These are phyloP conservation scores for Alternaria sp. DNA, from an alignment of 2,329 filamentous ascomycete genomes.

Conservation along the genomic window DNA sequence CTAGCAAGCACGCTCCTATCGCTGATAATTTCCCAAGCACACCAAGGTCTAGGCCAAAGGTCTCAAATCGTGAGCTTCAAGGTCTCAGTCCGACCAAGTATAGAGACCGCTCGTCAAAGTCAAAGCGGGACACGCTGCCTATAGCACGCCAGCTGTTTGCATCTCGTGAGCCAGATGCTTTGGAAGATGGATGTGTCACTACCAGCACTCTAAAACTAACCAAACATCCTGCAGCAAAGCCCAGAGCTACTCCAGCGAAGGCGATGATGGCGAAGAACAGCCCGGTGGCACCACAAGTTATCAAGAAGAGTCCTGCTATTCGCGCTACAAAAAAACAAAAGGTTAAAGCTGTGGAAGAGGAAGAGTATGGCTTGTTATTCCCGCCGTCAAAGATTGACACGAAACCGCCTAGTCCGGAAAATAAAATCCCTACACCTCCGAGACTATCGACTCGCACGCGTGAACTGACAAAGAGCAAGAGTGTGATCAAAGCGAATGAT, in stretches of 20 bases:
- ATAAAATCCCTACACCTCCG: background rate
- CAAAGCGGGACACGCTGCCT: background rate
- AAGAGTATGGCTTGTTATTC: background rate
- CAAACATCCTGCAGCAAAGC: background rate
- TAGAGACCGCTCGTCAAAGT: background rate
- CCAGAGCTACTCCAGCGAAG: background rate
- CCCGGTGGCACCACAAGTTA: background rate
- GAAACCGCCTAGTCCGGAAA: background rate
- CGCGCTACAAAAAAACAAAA: background rate
- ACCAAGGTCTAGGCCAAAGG: background rate
- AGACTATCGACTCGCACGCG: background rate
- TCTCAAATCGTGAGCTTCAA: background rate
- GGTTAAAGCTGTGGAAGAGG: background rate
- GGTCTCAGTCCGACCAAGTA: background rate
- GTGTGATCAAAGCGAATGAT: background rate
- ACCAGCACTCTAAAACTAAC: background rate
- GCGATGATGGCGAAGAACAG: background rate
- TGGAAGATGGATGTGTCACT: background rate
- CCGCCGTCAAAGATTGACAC: background rate
- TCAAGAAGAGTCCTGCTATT: background rate
- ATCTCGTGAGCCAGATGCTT: background rate
- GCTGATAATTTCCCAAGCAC: background rate
- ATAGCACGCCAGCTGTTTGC: constrained; percentile 7
- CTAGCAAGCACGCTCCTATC: background rate
- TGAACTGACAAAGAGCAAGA: background rate